These are phyloP conservation scores for Lepiota brunneoincarnata DNA, from an alignment of 768 basidiomycete species.

Conservation along the genomic window DNA sequence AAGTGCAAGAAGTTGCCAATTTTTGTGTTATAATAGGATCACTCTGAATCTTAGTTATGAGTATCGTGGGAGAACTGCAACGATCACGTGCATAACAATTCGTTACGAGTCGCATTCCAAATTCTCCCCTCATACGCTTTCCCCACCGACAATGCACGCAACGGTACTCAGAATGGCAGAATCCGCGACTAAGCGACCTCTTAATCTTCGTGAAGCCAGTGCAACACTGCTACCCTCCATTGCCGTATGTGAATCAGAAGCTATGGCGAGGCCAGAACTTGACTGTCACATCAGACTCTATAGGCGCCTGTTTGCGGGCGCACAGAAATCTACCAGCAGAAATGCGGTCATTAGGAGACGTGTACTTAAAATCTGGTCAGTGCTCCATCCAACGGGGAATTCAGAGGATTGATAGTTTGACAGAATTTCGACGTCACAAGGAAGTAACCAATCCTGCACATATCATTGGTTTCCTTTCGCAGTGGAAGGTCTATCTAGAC, in stretches of 20 bases:
- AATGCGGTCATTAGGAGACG: conserved; percentile 83
- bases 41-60: too few relatives aligned
- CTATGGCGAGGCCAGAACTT: neutral
- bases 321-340: conserved; percentile 72
- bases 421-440: conserved; percentile 87
- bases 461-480: conserved; percentile 91
- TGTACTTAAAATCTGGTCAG: conserved; percentile 78
- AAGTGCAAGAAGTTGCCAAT: too few relatives aligned
- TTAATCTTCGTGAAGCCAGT: conserved; percentile 62
- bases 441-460: conserved; percentile 81
- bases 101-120: neutral
- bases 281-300: conserved; percentile 56
- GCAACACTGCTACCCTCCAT: conserved; percentile 75
- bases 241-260: conserved; percentile 58
- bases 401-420: neutral
- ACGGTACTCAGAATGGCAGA: conserved; percentile 45
- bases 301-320: conserved; percentile 73
- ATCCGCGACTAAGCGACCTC: conserved; percentile 52
- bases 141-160: neutral
- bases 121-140: neutral
- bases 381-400: neutral
- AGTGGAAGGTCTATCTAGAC: conserved; percentile 95
- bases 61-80: too few relatives aligned
- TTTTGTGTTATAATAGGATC: too few relatives aligned
- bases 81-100: too few relatives aligned